Evolutionary conservation across 2,329 filamentous ascomycete species (phyloP).

Genomic region (Calonectria crousiana): DNA sequence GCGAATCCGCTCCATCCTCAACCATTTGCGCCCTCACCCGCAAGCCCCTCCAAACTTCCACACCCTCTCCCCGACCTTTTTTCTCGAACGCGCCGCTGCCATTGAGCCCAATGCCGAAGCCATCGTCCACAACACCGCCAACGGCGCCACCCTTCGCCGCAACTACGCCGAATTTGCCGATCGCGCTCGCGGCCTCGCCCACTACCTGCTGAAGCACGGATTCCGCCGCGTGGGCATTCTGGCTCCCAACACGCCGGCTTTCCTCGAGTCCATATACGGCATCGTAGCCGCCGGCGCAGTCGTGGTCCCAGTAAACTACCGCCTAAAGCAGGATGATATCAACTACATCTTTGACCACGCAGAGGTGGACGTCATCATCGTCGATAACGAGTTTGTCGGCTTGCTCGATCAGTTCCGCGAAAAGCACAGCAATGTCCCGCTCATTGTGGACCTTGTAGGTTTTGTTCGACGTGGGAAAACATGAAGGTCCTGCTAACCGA

Average conservation of each 20-base stretch:
- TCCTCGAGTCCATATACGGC: conserved; percentile 90
- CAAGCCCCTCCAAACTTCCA: conserved; percentile 73
- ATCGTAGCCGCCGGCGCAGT: conserved; percentile 85
- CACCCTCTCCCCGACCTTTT: conserved; percentile 87
- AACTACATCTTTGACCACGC: conserved; percentile 90
- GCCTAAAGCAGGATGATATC: conserved; percentile 86
- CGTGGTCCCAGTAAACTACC: conserved; percentile 74
- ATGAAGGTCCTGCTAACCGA: conserved; percentile 17
- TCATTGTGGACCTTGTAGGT: conserved; percentile 76
- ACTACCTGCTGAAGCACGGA: conserved; percentile 82
- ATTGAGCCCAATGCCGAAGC: conserved; percentile 90
- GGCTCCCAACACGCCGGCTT: conserved; percentile 92
- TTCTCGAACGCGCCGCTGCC: conserved; percentile 84
- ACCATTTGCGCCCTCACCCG: conserved; percentile 58
- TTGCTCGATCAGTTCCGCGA: conserved; percentile 77
- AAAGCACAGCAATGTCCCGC: conserved; percentile 71
- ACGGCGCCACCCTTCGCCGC: conserved; percentile 78
- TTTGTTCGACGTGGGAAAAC: not conserved
- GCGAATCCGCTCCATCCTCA: conserved; percentile 69
- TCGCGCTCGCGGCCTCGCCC: conserved; percentile 87
- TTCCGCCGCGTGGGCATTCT: conserved; percentile 86
- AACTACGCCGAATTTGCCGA: conserved; percentile 87
- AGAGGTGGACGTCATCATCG: conserved; percentile 88
- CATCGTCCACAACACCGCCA: conserved; percentile 86
- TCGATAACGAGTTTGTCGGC: conserved; percentile 82